Base-by-base conservation (phyloP, 1,284 basidiomycete species). In the Pisolithus thermaeus region DNA sequence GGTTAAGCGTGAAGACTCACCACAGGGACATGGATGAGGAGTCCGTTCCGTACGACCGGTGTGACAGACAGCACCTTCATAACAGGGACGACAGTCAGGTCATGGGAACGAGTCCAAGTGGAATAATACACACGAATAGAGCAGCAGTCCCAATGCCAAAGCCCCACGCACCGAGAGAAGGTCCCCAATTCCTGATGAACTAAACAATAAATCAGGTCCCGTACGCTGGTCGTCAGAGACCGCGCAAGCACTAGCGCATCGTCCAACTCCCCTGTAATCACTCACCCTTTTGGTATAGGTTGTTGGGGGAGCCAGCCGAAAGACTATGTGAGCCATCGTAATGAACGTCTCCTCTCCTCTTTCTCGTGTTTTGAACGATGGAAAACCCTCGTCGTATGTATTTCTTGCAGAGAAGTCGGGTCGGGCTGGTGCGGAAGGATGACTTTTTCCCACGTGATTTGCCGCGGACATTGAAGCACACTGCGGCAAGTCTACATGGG, bases 161-260 rank as follows among this genome's bases (percentile, higher is more conserved):
- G 54, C 84, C 84, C 88, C 88, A 91, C 42, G 86, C 64, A 27
- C 77, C 76, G 53, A 85, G 63, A 56, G 73, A 79, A 9, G 77
- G 68, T 28, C 72, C 67, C 87, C 86, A 89, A 38, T 72, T 76
- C 68, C 76, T 78, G 28, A 72, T 60, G 35, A 65, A 65, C 81
- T 82, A 49, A 27, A 38, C 14, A 47, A 2, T 20, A 8, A 11
- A 12, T 1, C n/a, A 4, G 16, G 14, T 30, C 28, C 42, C 42
- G 12, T 14, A 14, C 12, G 12, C 32, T 14, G 14, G 12, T 16
- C 12, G 42, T 43, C n/a, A 43, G 42, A 43, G 30, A 7, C 42
- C 9, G 7, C 1, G 14, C 4, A 16, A n/a, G 23, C 16, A 4
- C 23, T 23, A 25, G 23, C 25, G 9, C 11, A 41, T 11, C 12